Base-by-base conservation (phyloP, 2,329 filamentous ascomycete species). In the Penicillium rolfsii region DNA sequence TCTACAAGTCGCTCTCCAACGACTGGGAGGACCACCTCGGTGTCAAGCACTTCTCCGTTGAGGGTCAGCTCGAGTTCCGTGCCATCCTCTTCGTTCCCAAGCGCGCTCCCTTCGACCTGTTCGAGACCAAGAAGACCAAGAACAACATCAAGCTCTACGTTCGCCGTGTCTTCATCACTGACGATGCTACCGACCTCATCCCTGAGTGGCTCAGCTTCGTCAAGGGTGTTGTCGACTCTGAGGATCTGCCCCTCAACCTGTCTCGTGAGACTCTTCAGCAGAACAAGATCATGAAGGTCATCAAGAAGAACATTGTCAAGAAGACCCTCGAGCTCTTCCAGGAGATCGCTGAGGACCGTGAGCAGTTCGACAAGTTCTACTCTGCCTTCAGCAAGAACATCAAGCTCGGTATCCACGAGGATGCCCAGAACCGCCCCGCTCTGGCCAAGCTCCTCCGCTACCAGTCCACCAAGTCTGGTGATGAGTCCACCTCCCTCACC, bases 271-370 rank as follows among this genome's bases (percentile, higher is more conserved):
- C 94, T 61, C 92, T 99, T 54, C 95, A 99, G 85, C 95, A 98
- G 87, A 99, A 98, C 91, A 98, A 98, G 93, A 99, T 99, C 87
- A 98, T 98, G 95, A 98, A 98, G 91, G 95, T 98, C 82, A 98
- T 98, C 88, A 96, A 96, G 89, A 99, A 99, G 93, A 99, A 99
- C 90, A 97, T 99, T 70, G 93, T 99, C 87, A 99, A 98, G 93
- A 99, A 99, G 91, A 91, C 92, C 69, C 92, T 99, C 70, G 95
- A 99, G 87, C 92, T 99, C 80, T 99, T 99, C 90, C 88, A 89
- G 76, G 95, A 99, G 87, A 99, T 99, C 68, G 89, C 95, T 62
- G 95, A 99, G 87, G 95, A 99, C 84, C 96, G 96, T 84, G 95
- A 99, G 89, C 91, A 97, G 82, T 99, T 99, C 81, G 95, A 99